phyloP scores from a whole-genome alignment of 164 flowering plant species.

The Umbellularia californica region DNA sequence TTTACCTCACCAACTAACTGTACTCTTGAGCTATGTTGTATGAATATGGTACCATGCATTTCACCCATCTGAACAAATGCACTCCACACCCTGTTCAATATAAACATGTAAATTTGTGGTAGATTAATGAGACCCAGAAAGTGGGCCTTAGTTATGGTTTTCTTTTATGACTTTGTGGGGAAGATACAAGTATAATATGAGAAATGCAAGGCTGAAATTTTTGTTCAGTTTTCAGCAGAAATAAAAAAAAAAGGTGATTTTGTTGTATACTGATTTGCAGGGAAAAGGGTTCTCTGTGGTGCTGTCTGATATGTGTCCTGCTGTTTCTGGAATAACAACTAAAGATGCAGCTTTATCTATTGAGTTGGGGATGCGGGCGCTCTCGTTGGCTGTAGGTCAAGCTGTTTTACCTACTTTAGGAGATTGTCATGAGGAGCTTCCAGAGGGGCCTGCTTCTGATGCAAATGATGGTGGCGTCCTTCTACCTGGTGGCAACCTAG shows the following conservation, averaged over 20 bases:
- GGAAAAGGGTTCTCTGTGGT: constrained; percentile 78
- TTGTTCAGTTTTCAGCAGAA: neutral
- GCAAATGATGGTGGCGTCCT: constrained; percentile 43
- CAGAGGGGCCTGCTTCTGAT: constrained; percentile 16
- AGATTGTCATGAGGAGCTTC: constrained; percentile 17
- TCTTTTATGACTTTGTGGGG: neutral
- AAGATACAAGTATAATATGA: neutral
- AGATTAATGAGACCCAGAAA: neutral
- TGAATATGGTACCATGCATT: neutral
- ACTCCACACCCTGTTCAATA: neutral
- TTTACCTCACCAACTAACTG: no score
- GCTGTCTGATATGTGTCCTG: constrained; percentile 95
- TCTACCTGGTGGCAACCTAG: constrained; percentile 71
- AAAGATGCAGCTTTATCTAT: constrained; percentile 80
- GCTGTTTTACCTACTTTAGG: constrained; percentile 24
- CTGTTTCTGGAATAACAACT: constrained; percentile 78
- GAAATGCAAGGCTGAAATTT: neutral
- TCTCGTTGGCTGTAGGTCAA: constrained; percentile 71
- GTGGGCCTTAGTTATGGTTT: neutral
- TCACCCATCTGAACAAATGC: neutral
- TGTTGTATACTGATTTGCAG: constrained; percentile 31
- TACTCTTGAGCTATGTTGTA: no score
- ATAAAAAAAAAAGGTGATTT: neutral
- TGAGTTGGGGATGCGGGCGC: constrained; percentile 81
- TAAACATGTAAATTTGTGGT: no score